Percentiles rank a stretch among this genome's conserved stretches.
These are phyloP conservation scores for Candida ponderosae DNA, from an alignment of 805 yeast species.

Conservation along the genomic window DNA sequence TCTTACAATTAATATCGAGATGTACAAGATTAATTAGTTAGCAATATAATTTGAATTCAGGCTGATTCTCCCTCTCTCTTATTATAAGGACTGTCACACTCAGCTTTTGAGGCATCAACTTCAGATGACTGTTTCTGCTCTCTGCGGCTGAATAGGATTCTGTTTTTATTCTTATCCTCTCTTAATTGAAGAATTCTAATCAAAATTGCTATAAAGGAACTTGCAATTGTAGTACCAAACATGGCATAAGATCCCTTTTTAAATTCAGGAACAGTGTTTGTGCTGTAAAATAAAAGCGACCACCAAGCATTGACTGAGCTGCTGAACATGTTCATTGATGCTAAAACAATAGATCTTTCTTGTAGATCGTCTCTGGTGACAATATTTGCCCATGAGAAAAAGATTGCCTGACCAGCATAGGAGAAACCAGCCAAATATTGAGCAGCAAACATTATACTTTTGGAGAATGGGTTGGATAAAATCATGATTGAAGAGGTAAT, in stretches of 20 bases:
- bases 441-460: slow-evolving; percentile 38
- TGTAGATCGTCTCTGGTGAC: slow-evolving; percentile 51
- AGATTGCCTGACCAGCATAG: slow-evolving; percentile 53
- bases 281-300: slow-evolving; percentile 45
- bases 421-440: slow-evolving; percentile 48
- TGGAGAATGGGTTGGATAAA: slow-evolving; percentile 30
- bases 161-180: slow-evolving; percentile 16
- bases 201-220: slow-evolving; percentile 30
- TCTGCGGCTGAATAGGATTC: too few species aligned
- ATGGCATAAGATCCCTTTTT: slow-evolving; percentile 49
- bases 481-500: slow-evolving; percentile 41
- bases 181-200: slow-evolving; percentile 36
- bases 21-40: too few species aligned
- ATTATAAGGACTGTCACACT: too few species aligned
- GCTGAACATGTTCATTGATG: slow-evolving; percentile 59
- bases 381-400: slow-evolving; percentile 58
- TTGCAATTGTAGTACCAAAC: slow-evolving; percentile 40
- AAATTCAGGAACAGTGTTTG: slow-evolving; percentile 43
- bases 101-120: too few species aligned
- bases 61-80: too few species aligned
- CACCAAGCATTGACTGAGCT: slow-evolving; percentile 62
- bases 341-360: slow-evolving; percentile 57
- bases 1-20: too few species aligned
- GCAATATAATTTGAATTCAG: too few species aligned
- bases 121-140: too few species aligned